Percentiles rank a stretch among this genome's conserved stretches.
phyloP scores from a whole-genome alignment of 768 basidiomycete genomes.

The Austroboletus eburneus region DNA sequence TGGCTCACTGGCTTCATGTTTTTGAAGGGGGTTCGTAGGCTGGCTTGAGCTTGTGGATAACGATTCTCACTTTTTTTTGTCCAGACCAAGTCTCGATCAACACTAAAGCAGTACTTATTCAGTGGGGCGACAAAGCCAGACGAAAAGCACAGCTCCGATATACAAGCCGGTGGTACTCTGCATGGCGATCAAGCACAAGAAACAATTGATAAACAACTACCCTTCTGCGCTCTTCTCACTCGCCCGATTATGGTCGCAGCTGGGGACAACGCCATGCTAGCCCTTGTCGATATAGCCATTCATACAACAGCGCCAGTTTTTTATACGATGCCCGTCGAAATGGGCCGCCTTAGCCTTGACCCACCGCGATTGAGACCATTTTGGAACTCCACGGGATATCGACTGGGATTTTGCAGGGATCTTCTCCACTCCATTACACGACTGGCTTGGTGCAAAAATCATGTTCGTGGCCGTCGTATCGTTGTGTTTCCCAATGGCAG shows the following conservation, averaged over 20 bases:
- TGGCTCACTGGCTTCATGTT: neutral
- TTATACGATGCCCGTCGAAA: neutral
- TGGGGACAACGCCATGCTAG: neutral
- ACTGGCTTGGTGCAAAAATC: neutral
- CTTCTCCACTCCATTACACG: neutral
- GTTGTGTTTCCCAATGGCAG: neutral
- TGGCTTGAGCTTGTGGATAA: neutral
- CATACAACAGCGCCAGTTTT: neutral
- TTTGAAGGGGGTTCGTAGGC: neutral
- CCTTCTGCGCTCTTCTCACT: neutral
- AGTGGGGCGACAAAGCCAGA: neutral
- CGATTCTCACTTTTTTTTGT: neutral
- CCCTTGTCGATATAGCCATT: neutral
- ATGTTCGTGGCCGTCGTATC: neutral
- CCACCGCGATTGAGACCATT: neutral
- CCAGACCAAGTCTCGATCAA: neutral
- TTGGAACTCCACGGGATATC: neutral
- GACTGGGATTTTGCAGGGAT: neutral
- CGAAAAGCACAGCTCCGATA: neutral
- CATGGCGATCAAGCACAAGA: neutral
- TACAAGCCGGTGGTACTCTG: neutral
- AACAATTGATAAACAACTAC: neutral
- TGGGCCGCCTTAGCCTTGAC: neutral
- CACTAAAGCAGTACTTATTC: neutral
- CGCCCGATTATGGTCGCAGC: neutral